A percentile compares a stretch with the other conserved stretches of the same genome.
Conservation (phyloP, 441 rosid genomes). For the Eutrema salsugineum region DNA sequence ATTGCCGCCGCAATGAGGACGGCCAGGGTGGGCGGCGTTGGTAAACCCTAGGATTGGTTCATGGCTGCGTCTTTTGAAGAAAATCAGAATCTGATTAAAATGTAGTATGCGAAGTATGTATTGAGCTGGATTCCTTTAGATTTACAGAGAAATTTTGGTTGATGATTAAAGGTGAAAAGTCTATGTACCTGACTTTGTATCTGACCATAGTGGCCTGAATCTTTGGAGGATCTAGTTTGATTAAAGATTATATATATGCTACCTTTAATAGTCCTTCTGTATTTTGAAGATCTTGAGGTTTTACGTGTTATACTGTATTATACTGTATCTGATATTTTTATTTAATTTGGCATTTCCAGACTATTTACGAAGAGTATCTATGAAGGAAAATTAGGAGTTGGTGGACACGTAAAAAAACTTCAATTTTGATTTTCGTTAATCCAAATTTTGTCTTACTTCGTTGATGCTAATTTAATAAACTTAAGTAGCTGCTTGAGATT, state of each 20-base stretch:
- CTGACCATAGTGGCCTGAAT: neutral
- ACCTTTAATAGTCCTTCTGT: neutral
- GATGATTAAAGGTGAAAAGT: neutral
- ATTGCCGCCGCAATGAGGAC: conserved; percentile 76
- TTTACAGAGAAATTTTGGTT: neutral
- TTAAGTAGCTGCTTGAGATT: neutral
- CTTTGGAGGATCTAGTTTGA: conserved; percentile 16
- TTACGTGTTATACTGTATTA: neutral
- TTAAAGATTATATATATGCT: neutral
- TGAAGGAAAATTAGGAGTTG: conserved; percentile 77
- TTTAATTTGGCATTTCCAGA: no score
- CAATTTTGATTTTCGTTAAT: neutral
- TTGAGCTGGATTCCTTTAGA: conserved; percentile 19
- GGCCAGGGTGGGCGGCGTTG: conserved; percentile 85
- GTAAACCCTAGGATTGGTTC: conserved; percentile 84
- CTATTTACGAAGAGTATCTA: conserved; percentile 85
- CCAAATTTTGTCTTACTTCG: neutral
- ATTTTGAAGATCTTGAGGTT: neutral
- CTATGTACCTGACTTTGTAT: conserved; percentile 1
- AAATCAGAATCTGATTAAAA: conserved; percentile 27
- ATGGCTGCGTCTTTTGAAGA: conserved; percentile 72
- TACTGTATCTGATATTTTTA: no score
- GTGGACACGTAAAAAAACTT: conserved; percentile 76
- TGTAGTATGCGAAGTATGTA: conserved; percentile 16
- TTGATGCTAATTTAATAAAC: neutral